phyloP scores from a whole-genome alignment of 768 basidiomycete genomes.

The Lyophyllum atratum region DNA sequence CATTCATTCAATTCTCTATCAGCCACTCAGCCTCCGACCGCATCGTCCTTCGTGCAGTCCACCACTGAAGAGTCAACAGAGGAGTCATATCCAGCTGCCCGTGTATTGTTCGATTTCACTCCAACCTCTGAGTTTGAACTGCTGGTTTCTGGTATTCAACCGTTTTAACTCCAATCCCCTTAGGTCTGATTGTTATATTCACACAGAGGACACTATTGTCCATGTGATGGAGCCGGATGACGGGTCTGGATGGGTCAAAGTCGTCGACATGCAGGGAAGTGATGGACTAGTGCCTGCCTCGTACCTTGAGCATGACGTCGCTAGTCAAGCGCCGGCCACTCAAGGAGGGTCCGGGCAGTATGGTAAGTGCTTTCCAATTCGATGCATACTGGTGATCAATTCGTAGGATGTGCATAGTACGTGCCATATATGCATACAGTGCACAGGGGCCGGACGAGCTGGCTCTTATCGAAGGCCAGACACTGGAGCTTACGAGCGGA shows the following conservation, averaged over 20 bases:
- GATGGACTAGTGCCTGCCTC: conserved; percentile 85
- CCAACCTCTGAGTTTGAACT: conserved; percentile 81
- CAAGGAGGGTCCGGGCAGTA: conserved; percentile 42
- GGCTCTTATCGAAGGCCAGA: conserved; percentile 57
- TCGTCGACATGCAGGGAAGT: conserved; percentile 54
- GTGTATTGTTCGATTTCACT: conserved; percentile 73
- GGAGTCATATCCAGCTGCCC: conserved; percentile 52
- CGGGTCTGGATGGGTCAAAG: conserved; percentile 87
- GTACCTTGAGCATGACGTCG: conserved; percentile 53
- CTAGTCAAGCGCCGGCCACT: conserved; percentile 19
- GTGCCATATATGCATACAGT: conserved; percentile 78
- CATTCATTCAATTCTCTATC: conserved; percentile 3
- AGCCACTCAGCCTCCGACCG: conserved; percentile 37
- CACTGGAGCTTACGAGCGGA: conserved; percentile 65
- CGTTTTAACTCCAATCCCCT: not conserved
- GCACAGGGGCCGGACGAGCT: conserved; percentile 77
- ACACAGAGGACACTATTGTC: conserved; percentile 62
- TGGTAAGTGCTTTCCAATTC: conserved; percentile 43
- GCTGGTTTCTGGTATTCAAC: conserved; percentile 53
- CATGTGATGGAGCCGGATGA: conserved; percentile 79
- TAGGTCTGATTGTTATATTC: conserved; percentile 3
- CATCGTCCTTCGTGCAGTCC: conserved; percentile 58
- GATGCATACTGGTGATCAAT: conserved; percentile 1
- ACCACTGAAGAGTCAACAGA: conserved; percentile 36
- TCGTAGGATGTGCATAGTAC: conserved; percentile 47